Base-by-base conservation (phyloP, 75 land plant species). In the Sequoia sempervirens region DNA sequence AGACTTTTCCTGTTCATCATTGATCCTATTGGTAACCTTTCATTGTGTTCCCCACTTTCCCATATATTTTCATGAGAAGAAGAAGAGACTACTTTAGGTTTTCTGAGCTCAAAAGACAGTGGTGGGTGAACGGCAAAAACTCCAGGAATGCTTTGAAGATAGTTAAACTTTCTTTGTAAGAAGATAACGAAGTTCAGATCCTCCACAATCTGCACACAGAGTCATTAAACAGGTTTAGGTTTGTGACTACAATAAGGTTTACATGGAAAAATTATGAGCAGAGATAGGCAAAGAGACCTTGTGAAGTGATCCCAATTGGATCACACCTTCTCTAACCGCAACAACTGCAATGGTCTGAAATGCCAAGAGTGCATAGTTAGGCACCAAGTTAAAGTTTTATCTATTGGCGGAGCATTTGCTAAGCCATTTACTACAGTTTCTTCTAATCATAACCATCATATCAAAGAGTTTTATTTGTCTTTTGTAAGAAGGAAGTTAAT, bases 81-180 rank as follows among this genome's bases (percentile, higher is more conserved):
- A 53, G 26, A 72, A 75, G 78, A 38, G 64, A 37, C 76, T 68
- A 82, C 11, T 32, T 28, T 28, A 70, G 73, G 12, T 70, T 32
- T 70, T 70, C 36, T 70, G 12, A 70, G 37, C 32, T 70, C 73
- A 70, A 70, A 70, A 32, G 73, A 70, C 36, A 68, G 79, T 68
- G 87, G 91, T 68, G 94, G 94, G 50, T 92, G 96, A 37, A 93
- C 82, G 1, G 90, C 86, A 38, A 91, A 91, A 38, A 91, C 84
- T 1, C 94, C 94, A 0, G 96, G 96, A n/a, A 92, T 87, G 88
- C 89, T 92, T 47, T 92, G 91, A 14, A 94, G 83, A 68, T 91
- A 91, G 88, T 90, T 94, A 85, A 94, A 94, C 87, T 91, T 94
- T 75, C 96, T 87, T 87, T 94, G 94, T 82, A 92, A 84, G 89